Percentiles rank a stretch among this genome's conserved stretches.
Conservation (phyloP, 2,329 filamentous ascomycete genomes). For the Knufia petricola region DNA sequence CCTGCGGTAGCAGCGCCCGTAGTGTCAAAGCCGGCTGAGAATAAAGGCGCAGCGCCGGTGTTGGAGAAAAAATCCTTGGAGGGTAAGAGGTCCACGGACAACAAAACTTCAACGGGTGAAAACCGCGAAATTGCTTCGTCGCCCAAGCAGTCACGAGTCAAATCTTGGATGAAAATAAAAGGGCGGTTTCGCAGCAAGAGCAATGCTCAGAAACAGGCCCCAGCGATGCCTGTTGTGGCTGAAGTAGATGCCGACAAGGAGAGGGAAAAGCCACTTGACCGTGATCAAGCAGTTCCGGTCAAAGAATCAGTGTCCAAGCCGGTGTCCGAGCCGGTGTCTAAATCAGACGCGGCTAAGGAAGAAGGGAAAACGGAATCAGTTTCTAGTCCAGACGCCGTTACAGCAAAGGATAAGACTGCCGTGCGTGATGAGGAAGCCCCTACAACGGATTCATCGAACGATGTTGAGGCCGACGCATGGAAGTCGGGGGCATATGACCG, state of each 20-base stretch:
- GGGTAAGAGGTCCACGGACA: not conserved
- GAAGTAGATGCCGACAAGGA: slow-evolving; percentile 2
- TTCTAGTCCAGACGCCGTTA: too few relatives aligned
- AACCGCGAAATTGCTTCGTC: slow-evolving; percentile 11
- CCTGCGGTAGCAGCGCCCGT: too few relatives aligned
- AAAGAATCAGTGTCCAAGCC: too few relatives aligned
- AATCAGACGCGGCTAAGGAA: too few relatives aligned
- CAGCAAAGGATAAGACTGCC: slow-evolving; percentile 14
- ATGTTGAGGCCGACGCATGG: too few relatives aligned
- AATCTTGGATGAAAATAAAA: slow-evolving; percentile 9
- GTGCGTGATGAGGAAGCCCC: not conserved
- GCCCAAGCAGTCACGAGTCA: slow-evolving; percentile 12
- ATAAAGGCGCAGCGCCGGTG: not conserved
- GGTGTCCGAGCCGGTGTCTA: too few relatives aligned
- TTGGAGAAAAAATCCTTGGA: not conserved
- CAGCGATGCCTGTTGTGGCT: slow-evolving; percentile 8
- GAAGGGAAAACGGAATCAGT: too few relatives aligned
- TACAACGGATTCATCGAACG: slow-evolving; percentile 19
- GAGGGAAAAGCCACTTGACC: too few relatives aligned
- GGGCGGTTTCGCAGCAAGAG: slow-evolving; percentile 15
- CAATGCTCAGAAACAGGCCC: slow-evolving; percentile 15
- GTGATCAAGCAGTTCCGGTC: too few relatives aligned
- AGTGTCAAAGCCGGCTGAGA: not conserved
- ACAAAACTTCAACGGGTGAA: not conserved
- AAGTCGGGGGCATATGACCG: too few relatives aligned